Evolutionary conservation across 2,329 filamentous ascomycete species (phyloP).

Genomic region (Colletotrichum godetiae): DNA sequence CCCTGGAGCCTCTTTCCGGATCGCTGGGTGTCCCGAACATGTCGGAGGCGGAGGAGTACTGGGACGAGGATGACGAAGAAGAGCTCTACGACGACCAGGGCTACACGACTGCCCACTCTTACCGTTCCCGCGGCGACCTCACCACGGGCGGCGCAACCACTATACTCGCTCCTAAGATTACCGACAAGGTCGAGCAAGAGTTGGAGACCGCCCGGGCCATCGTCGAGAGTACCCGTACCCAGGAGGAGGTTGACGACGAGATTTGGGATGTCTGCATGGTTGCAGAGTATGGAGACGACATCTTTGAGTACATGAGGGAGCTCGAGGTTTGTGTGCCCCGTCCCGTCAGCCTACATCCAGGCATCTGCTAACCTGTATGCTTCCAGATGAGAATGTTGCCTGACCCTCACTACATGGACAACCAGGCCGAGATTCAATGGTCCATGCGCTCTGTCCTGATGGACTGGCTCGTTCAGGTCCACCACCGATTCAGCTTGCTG

Average conservation of each 20-base stretch:
- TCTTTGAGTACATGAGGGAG: conserved; percentile 90
- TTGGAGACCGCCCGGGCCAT: conserved; percentile 73
- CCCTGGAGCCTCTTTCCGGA: conserved; percentile 22
- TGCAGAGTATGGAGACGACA: conserved; percentile 94
- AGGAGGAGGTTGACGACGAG: conserved; percentile 88
- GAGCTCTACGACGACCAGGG: conserved; percentile 72
- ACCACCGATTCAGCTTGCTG: conserved; percentile 88
- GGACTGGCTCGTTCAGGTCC: conserved; percentile 98
- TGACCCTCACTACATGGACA: conserved; percentile 95
- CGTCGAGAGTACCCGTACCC: conserved; percentile 73
- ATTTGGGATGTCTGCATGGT: conserved; percentile 97
- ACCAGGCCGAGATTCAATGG: conserved; percentile 98
- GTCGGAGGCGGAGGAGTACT: conserved; percentile 73
- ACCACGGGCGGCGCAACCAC: conserved; percentile 63
- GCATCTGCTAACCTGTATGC: conserved; percentile 39
- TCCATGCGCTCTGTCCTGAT: conserved; percentile 97
- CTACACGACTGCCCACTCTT: conserved; percentile 81
- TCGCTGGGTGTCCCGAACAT: conserved; percentile 24
- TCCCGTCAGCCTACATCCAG: background rate
- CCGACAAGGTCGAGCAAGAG: conserved; percentile 76
- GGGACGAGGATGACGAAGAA: conserved; percentile 81
- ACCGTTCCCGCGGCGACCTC: conserved; percentile 76
- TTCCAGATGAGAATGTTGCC: conserved; percentile 81
- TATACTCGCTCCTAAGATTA: conserved; percentile 79
- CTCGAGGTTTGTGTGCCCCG: conserved; percentile 75